phyloP scores from a whole-genome alignment of 257 asterid species.

The Jacaranda copaia region DNA sequence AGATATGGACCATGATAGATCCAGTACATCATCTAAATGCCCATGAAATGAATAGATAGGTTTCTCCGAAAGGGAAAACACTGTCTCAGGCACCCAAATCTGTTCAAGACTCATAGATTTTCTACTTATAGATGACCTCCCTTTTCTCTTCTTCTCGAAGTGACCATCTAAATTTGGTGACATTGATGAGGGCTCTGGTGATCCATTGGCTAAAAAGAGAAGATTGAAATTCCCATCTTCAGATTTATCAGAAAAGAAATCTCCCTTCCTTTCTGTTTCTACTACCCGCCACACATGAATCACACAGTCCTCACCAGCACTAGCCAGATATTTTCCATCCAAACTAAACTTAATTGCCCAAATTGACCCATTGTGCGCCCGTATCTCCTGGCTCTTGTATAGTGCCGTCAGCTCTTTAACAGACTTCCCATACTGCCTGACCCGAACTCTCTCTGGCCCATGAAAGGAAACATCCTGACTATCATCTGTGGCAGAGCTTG shows the following conservation, averaged over 20 bases:
- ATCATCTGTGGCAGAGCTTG: conserved; percentile 98
- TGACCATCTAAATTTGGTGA: conserved; percentile 83
- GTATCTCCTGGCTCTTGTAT: conserved; percentile 90
- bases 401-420: conserved; percentile 84
- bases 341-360: conserved; percentile 97
- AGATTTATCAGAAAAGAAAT: conserved; percentile 68
- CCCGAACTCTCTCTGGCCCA: conserved; percentile 88
- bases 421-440: conserved; percentile 88
- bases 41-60: conserved; percentile 87
- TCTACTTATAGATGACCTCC: conserved; percentile 83
- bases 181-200: conserved; percentile 76
- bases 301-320: conserved; percentile 98
- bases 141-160: conserved; percentile 80
- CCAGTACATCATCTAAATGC: conserved; percentile 86
- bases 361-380: conserved; percentile 93
- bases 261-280: conserved; percentile 90
- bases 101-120: conserved; percentile 83
- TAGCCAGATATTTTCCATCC: conserved; percentile 96
- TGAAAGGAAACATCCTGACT: conserved; percentile 90
- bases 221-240: conserved; percentile 89
- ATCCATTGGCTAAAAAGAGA: conserved; percentile 73
- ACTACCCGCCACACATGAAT: conserved; percentile 93
- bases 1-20: conserved; percentile 99
- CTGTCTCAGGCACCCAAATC: conserved; percentile 83
- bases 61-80: conserved; percentile 82